A percentile compares a stretch with the other conserved stretches of the same genome.
Conservation (phyloP, 1,139 yeast genomes). For the Kodamaea suecica region DNA sequence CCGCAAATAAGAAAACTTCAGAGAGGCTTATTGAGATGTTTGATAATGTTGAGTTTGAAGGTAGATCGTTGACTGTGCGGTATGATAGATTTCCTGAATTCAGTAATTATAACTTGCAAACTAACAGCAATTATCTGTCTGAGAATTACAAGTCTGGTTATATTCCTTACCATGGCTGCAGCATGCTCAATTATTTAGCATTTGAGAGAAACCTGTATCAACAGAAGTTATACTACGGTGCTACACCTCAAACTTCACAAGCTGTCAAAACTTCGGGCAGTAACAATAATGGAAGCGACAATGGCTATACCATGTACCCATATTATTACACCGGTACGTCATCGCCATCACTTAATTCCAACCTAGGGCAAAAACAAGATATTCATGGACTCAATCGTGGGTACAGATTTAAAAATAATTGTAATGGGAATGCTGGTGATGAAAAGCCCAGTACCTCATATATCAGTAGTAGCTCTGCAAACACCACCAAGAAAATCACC, state of each 20-base stretch:
- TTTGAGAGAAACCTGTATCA: constrained; percentile 37
- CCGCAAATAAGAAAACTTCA: constrained; percentile 49
- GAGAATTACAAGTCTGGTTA: constrained; percentile 1
- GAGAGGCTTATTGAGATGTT: constrained; percentile 47
- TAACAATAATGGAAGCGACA: not conserved
- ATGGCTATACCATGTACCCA: not conserved
- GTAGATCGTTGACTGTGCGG: constrained; percentile 59
- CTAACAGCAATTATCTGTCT: constrained; percentile 1
- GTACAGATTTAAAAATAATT: constrained; percentile 4
- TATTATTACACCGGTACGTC: not conserved
- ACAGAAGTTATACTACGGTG: constrained; percentile 32
- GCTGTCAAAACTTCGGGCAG: not conserved
- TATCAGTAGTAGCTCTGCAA: constrained; percentile 1
- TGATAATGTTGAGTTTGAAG: constrained; percentile 53
- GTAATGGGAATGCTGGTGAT: not conserved
- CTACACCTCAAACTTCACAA: not conserved
- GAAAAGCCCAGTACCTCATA: not conserved
- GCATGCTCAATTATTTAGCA: constrained; percentile 22
- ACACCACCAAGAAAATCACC: constrained; percentile 5
- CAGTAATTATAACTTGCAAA: constrained; percentile 30
- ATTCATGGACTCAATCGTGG: constrained; percentile 4
- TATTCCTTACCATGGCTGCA: constrained; percentile 10
- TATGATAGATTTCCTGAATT: constrained; percentile 50
- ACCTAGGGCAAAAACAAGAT: constrained; percentile 2
- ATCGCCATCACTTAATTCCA: not conserved